Percentiles rank a stretch among this genome's conserved stretches.
phyloP scores from a whole-genome alignment of 2,329 filamentous ascomycete genomes.

The Fusarium sp. region DNA sequence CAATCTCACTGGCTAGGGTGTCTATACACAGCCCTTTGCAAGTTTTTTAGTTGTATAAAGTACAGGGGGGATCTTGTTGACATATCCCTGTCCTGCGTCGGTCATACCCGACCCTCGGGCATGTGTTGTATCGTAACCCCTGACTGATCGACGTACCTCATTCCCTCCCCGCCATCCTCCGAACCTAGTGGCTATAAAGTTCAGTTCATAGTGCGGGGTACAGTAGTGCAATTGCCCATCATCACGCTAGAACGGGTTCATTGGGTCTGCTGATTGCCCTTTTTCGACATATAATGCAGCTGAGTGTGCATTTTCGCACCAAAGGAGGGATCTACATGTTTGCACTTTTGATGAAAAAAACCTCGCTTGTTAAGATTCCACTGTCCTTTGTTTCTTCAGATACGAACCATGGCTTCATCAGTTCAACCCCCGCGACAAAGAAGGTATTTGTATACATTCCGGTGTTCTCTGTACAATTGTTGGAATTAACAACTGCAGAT shows the following conservation, averaged over 20 bases:
- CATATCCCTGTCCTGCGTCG: too few species aligned
- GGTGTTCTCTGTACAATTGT: too few species aligned
- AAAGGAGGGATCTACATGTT: too few species aligned
- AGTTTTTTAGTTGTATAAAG: too few species aligned
- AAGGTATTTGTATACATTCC: neutral
- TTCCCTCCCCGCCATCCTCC: neutral
- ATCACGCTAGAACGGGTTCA: neutral
- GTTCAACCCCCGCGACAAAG: neutral
- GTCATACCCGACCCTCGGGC: too few species aligned
- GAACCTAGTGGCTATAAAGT: neutral
- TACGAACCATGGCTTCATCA: neutral
- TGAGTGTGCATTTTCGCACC: neutral
- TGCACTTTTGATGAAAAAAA: too few species aligned
- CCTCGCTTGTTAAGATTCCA: neutral
- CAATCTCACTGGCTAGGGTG: too few species aligned
- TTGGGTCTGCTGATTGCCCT: too few species aligned
- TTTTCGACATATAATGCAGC: neutral
- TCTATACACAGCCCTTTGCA: too few species aligned
- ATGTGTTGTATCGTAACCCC: too few species aligned
- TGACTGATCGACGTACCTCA: neutral
- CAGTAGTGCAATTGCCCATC: neutral
- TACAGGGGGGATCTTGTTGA: too few species aligned
- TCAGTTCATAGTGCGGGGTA: neutral
- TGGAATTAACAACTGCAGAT: neutral
- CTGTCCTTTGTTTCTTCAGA: neutral